A percentile compares a stretch with the other conserved stretches of the same genome.
Evolutionary conservation across 768 basidiomycete species (phyloP).

Genomic region (Boletellus ananas): DNA sequence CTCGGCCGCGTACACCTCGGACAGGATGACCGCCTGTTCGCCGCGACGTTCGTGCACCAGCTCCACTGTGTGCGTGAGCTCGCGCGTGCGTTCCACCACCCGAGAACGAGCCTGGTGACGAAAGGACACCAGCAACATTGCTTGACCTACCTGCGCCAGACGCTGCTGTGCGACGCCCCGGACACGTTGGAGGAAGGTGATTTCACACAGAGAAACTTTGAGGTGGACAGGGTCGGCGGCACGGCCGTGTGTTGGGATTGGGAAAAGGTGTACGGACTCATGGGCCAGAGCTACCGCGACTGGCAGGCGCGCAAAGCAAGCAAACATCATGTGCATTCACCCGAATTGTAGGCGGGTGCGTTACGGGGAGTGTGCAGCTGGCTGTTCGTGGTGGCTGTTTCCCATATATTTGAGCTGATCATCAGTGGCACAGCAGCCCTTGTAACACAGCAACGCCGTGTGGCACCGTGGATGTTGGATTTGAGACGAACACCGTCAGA

Average conservation of each 20-base stretch:
- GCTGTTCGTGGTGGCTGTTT: no score
- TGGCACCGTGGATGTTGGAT: no score
- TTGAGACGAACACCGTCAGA: no score
- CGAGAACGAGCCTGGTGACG: neutral
- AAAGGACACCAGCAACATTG: constrained; percentile 33
- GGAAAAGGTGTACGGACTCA: constrained; percentile 12
- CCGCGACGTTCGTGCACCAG: constrained; percentile 8
- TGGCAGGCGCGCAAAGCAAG: neutral
- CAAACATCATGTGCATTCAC: neutral
- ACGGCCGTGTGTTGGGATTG: constrained; percentile 23
- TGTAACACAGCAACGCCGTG: no score
- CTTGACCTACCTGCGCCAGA: constrained; percentile 36
- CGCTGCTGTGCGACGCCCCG: constrained; percentile 33
- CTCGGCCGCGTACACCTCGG: constrained; percentile 10
- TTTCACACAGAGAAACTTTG: constrained; percentile 27
- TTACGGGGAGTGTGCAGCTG: no score
- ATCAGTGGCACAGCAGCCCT: no score
- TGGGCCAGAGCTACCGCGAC: constrained; percentile 8
- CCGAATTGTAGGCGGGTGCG: neutral
- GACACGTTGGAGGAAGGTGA: constrained; percentile 33
- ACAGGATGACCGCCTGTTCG: constrained; percentile 2
- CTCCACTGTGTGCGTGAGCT: constrained; percentile 10
- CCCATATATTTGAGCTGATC: no score
- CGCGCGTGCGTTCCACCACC: constrained; percentile 4
- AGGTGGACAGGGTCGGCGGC: constrained; percentile 19